phyloP scores from a whole-genome alignment of 1,284 basidiomycete genomes.

The Moesziomyces sp. region DNA sequence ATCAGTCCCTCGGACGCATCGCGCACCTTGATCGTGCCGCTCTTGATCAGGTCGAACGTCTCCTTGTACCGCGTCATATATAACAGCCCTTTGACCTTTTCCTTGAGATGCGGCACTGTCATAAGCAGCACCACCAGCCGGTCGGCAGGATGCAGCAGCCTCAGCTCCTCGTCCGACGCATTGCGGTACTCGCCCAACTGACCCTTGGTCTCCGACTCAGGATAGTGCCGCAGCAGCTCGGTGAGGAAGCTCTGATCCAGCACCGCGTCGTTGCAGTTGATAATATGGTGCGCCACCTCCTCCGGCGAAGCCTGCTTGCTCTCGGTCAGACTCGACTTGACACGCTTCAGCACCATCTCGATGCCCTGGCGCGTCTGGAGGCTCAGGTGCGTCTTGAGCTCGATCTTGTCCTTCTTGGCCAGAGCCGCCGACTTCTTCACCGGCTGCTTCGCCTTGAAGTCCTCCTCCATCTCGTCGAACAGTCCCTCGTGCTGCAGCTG shows the following conservation, averaged over 20 bases:
- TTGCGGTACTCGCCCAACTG: slow-evolving; percentile 76
- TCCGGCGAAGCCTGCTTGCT: slow-evolving; percentile 65
- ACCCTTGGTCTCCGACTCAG: slow-evolving; percentile 66
- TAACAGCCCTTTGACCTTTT: slow-evolving; percentile 92
- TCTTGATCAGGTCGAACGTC: slow-evolving; percentile 57
- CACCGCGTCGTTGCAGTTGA: slow-evolving; percentile 65
- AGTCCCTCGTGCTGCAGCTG: slow-evolving; percentile 73
- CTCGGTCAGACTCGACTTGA: slow-evolving; percentile 44
- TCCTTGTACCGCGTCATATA: slow-evolving; percentile 72
- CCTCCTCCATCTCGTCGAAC: slow-evolving; percentile 96
- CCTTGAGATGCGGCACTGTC: slow-evolving; percentile 89
- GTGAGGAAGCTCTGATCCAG: slow-evolving; percentile 66
- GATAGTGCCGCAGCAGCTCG: slow-evolving; percentile 65
- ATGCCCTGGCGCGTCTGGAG: slow-evolving; percentile 58
- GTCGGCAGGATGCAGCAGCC: slow-evolving; percentile 89
- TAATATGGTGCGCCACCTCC: slow-evolving; percentile 66
- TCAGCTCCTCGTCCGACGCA: slow-evolving; percentile 85
- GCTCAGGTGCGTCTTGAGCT: slow-evolving; percentile 66
- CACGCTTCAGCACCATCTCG: slow-evolving; percentile 51
- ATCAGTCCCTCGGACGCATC: slow-evolving; percentile 61
- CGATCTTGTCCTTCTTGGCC: slow-evolving; percentile 68
- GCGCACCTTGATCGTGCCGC: slow-evolving; percentile 53
- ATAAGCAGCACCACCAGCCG: slow-evolving; percentile 96
- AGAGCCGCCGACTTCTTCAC: slow-evolving; percentile 69
- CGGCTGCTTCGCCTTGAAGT: slow-evolving; percentile 95